These are phyloP conservation scores for Sporisorium graminicola DNA, from an alignment of 1,284 basidiomycete genomes.

Conservation along the genomic window DNA sequence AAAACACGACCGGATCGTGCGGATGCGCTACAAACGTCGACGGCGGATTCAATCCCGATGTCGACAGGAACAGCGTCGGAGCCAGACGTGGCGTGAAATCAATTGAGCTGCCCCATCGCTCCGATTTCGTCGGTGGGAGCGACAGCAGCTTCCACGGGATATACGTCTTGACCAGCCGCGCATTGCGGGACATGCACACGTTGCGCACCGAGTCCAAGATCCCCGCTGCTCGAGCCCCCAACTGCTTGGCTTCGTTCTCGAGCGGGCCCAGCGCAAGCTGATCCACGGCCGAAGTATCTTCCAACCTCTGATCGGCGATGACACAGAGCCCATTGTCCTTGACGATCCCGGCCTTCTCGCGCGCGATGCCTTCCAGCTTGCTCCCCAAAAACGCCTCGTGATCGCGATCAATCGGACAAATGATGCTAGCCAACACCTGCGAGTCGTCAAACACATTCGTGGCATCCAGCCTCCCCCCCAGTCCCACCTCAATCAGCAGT, in stretches of 20 bases:
- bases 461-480: constrained; percentile 92
- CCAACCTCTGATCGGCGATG: constrained; percentile 73
- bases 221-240: constrained; percentile 42
- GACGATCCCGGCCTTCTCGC: constrained; percentile 87
- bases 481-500: constrained; percentile 90
- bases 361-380: constrained; percentile 81
- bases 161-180: constrained; percentile 49
- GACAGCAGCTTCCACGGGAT: constrained; percentile 49
- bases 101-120: constrained; percentile 27
- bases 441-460: constrained; percentile 86
- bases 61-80: constrained; percentile 46
- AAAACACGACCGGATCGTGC: constrained; percentile 45
- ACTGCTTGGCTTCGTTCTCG: constrained; percentile 38
- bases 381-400: constrained; percentile 90
- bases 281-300: constrained; percentile 20
- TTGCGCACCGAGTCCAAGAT: constrained; percentile 53
- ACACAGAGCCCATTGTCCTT: constrained; percentile 79
- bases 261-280: constrained; percentile 41
- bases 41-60: constrained; percentile 46
- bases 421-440: constrained; percentile 79
- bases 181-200: constrained; percentile 36
- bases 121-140: constrained; percentile 32
- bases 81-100: constrained; percentile 36
- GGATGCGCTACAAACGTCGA: constrained; percentile 49
- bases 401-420: constrained; percentile 90